Base-by-base conservation (phyloP, 225 moss, liverwort and hornwort species). In the Rhytidiadelphus loreus region DNA sequence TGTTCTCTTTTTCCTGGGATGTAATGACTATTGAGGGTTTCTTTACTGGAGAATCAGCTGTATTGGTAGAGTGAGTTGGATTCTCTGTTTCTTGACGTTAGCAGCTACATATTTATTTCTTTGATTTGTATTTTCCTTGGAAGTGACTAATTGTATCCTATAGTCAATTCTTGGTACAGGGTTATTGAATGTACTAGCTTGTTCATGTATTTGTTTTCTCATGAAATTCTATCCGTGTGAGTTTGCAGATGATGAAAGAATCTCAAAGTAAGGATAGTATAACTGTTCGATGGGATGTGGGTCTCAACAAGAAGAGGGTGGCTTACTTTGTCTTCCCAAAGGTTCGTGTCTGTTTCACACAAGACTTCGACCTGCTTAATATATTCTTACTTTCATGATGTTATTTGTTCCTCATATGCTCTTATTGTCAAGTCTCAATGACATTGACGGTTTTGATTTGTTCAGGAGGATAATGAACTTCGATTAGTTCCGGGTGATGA, bases 241-340 rank as follows among this genome's bases (percentile, higher is more conserved):
- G 63, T 86, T 35, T 86, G 89, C 96, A 98, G 97, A 99, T 99
- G 98, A 99, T 99, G 98, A 99, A 99, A 89, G 98, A 99, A 87
- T 97, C 98, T 86, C 98, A 99, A 88, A 99, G 97, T 85, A 99
- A 99, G 92, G 98, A 99, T 91, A 96, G 91, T 69, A 96, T 99
- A 65, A 97, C 95, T 68, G 97, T 99, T 41, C 97, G 98, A 25
- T 99, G 98, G 98, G 98, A 99, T 88, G 93, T 99, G 46, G 97
- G 97, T 88, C 94, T 99, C 7, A 99, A 97, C 84, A 99, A 99
- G 90, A 99, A 99, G 91, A 94, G 97, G 79, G 95, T 97, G 70
- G 97, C 96, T 23, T 99, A 96, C 87, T 99, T 99, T 66, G 96
- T 99, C 56, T 99, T 99, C 61, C 97, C 98, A 7, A 97, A 99